Evolutionary conservation across 176 grass and related monocot genomes (phyloP), one percentile per base, ranked within the genome.

Genomic region (Paspalum vaginatum): DNA sequence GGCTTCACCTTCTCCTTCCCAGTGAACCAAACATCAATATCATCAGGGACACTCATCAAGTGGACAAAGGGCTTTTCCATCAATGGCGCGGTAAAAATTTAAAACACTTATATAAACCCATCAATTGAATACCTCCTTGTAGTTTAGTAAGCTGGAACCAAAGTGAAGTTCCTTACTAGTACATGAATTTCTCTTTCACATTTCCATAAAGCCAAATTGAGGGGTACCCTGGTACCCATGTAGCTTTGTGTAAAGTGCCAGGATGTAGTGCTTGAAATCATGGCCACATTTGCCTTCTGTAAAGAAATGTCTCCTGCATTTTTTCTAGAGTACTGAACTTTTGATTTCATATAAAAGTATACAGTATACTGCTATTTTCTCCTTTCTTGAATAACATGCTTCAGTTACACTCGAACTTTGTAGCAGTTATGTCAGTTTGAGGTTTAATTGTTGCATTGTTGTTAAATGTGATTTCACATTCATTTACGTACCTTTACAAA

Each of bases 21-120:
- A 1, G 93, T 96, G 71, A 85, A 81, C 70, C 93, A 95, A 80
- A 53, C 49, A 67, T 92, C 90, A 11, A 80, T 92, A 77, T 87
- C 93, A 40, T 96, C 90, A 4, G 93, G 93, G 62, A 88, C 83
- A 50, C 87, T 92, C 70, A 92, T 96, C 75, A 96, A 89, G 71
- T 96, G 93, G 93, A 96, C 87, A 71, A 96, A 96, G 56, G 89
- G 93, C 2, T 96, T 96, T 76, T 87, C 82, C n/a, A 86, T 96
- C 76, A 91, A 90, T 0, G 84, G 69, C 26, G 8, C 70, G 81
- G 89, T 95, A 94, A 89, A 60, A 16, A 12, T 61, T 20, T 52
- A 25, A 81, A 55, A 72, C 66, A 66, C 17, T 72, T 17, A 48
- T 25, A 56, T 39, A 37, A 70, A 11, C 24, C 41, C 18, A 58